A percentile compares a stretch with the other conserved stretches of the same genome.
phyloP scores from a whole-genome alignment of 2,329 filamentous ascomycete species.

The Mollisia scopiformis region DNA sequence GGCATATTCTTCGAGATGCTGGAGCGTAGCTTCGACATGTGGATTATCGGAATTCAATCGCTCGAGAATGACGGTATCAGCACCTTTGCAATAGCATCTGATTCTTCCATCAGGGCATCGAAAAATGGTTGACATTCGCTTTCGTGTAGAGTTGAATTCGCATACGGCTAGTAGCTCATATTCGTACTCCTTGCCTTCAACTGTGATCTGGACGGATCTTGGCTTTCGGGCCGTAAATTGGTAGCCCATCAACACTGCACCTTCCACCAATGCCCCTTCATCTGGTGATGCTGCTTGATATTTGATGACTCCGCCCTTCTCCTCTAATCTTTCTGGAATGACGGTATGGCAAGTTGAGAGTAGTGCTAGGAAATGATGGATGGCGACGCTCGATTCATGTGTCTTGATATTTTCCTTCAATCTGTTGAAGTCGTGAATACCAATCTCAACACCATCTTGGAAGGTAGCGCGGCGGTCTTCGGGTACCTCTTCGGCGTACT shows the following conservation, averaged over 20 bases:
- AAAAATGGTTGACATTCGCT: slow-evolving; percentile 97
- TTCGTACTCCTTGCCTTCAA: slow-evolving; percentile 71
- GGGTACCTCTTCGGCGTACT: slow-evolving; percentile 89
- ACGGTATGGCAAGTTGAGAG: slow-evolving; percentile 95
- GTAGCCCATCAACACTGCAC: slow-evolving; percentile 84
- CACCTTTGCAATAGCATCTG: slow-evolving; percentile 91
- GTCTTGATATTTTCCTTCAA: slow-evolving; percentile 61
- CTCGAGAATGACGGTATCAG: slow-evolving; percentile 96
- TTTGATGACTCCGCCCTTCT: slow-evolving; percentile 81
- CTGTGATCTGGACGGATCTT: slow-evolving; percentile 80
- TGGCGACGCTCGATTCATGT: slow-evolving; percentile 60
- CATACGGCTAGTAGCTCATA: slow-evolving; percentile 96
- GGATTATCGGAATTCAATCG: slow-evolving; percentile 82
- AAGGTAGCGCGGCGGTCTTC: slow-evolving; percentile 83
- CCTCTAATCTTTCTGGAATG: slow-evolving; percentile 85
- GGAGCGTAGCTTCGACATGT: slow-evolving; percentile 84
- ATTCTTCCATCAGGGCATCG: slow-evolving; percentile 96
- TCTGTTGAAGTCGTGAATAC: slow-evolving; percentile 69
- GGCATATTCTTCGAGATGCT: slow-evolving; percentile 97
- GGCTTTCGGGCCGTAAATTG: slow-evolving; percentile 90
- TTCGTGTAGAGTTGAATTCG: slow-evolving; percentile 97
- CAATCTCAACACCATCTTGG: slow-evolving; percentile 76
- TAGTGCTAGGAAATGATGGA: slow-evolving; percentile 84
- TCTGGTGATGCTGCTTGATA: slow-evolving; percentile 98
- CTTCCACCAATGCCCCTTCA: slow-evolving; percentile 94